These are phyloP conservation scores for Daldinia eschscholtzii DNA, from an alignment of 2,329 filamentous ascomycete species.

Conservation along the genomic window DNA sequence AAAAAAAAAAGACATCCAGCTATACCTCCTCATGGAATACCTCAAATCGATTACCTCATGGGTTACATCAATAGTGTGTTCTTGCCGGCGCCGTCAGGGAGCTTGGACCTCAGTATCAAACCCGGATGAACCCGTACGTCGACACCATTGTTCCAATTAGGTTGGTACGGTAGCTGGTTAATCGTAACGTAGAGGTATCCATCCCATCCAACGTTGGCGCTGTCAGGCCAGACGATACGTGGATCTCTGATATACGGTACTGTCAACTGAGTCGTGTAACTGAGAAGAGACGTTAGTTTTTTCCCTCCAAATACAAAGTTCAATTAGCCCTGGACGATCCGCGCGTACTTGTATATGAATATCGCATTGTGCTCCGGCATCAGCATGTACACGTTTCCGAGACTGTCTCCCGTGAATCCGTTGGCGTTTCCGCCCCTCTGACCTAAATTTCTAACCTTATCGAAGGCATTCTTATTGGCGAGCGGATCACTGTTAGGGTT, in stretches of 20 bases:
- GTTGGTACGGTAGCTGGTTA: conserved; percentile 63
- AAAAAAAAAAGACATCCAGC: no score
- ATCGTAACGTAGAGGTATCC: conserved; percentile 63
- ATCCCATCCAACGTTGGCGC: conserved; percentile 57
- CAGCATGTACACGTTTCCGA: conserved; percentile 60
- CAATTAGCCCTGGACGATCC: no score
- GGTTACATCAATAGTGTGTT: conserved; percentile 1
- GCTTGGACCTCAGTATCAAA: conserved; percentile 49
- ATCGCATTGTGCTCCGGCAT: conserved; percentile 61
- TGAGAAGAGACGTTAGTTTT: not conserved
- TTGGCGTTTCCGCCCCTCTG: conserved; percentile 60
- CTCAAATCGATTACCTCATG: not conserved
- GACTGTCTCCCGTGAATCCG: conserved; percentile 59
- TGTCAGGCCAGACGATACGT: conserved; percentile 60
- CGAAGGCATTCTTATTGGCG: conserved; percentile 56
- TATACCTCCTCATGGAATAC: no score
- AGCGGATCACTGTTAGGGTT: conserved; percentile 51
- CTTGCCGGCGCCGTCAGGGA: conserved; percentile 1
- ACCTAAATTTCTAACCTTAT: conserved; percentile 61
- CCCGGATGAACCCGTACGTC: conserved; percentile 59
- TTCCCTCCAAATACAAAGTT: not conserved
- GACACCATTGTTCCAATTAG: conserved; percentile 61
- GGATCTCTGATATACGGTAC: conserved; percentile 57
- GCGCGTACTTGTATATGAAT: conserved; percentile 57
- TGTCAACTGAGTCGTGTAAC: not conserved